phyloP scores from a whole-genome alignment of 2,329 filamentous ascomycete species.

The Zarea fungicola region DNA sequence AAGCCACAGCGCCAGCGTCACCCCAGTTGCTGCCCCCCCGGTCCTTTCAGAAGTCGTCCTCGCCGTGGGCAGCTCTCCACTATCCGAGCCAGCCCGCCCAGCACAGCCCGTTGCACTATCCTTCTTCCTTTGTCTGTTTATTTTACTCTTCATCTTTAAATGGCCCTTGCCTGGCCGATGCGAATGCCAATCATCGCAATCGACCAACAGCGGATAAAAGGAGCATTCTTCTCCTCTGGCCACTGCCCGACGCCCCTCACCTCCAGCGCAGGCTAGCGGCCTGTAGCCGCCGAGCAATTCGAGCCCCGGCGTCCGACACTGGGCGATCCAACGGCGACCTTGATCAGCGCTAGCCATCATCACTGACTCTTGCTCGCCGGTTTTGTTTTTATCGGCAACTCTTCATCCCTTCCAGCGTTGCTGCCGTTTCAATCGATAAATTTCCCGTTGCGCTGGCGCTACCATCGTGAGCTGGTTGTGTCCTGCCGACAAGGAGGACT shows the following conservation, averaged over 20 bases:
- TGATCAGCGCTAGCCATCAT: not conserved
- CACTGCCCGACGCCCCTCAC: not conserved
- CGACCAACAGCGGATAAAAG: not conserved
- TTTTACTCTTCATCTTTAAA: not conserved
- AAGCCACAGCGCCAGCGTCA: not conserved
- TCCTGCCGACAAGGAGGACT: not conserved
- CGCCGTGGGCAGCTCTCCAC: conserved; percentile 10
- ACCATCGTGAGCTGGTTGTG: not conserved
- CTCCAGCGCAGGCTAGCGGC: not conserved
- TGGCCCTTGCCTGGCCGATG: conserved; percentile 1
- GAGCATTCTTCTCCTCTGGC: not conserved
- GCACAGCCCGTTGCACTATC: not conserved
- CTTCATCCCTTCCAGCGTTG: too few relatives aligned
- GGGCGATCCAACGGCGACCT: not conserved
- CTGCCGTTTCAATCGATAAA: not conserved
- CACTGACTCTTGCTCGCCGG: not conserved
- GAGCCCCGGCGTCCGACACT: not conserved
- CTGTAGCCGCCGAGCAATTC: conserved; percentile 3
- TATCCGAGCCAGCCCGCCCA: not conserved
- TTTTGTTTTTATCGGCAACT: not conserved
- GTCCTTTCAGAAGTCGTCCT: not conserved
- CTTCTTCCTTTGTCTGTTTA: conserved; percentile 1
- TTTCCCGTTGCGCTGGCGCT: conserved; percentile 1
- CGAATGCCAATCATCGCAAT: not conserved
- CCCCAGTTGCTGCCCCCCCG: too few relatives aligned